A percentile compares a stretch with the other conserved stretches of the same genome.
Evolutionary conservation across 2,329 filamentous ascomycete genomes (phyloP).

Genomic region (Alternaria atra): DNA sequence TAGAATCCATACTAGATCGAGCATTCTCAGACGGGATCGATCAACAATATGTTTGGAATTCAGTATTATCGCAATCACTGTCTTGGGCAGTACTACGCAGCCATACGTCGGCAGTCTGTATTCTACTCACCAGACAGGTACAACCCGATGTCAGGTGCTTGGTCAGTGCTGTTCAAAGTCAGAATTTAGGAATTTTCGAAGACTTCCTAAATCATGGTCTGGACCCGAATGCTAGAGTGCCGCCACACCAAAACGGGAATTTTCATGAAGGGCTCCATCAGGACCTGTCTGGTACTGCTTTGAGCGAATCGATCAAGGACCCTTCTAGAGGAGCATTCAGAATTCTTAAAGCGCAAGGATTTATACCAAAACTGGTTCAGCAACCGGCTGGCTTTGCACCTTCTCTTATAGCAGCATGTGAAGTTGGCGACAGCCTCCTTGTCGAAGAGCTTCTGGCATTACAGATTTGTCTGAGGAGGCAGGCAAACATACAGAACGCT

Average conservation of each 20-base stretch:
- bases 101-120: neutral
- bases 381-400: neutral
- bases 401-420: neutral
- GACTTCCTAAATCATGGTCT: neutral
- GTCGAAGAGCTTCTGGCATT: neutral
- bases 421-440: neutral
- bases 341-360: neutral
- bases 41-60: neutral
- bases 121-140: neutral
- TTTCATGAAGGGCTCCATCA: neutral
- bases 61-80: neutral
- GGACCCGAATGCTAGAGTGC: neutral
- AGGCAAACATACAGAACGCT: neutral
- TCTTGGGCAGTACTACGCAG: neutral
- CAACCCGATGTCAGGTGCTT: neutral
- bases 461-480: neutral
- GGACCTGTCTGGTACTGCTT: neutral
- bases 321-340: neutral
- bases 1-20: neutral
- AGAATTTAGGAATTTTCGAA: neutral
- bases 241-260: neutral
- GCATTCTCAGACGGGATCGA: neutral
- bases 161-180: neutral
- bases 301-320: neutral
- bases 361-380: neutral